Evolutionary conservation across 208 protist genomes (phyloP), one percentile per base, ranked within the genome.

Genomic region (Borovskyia barvae): DNA sequence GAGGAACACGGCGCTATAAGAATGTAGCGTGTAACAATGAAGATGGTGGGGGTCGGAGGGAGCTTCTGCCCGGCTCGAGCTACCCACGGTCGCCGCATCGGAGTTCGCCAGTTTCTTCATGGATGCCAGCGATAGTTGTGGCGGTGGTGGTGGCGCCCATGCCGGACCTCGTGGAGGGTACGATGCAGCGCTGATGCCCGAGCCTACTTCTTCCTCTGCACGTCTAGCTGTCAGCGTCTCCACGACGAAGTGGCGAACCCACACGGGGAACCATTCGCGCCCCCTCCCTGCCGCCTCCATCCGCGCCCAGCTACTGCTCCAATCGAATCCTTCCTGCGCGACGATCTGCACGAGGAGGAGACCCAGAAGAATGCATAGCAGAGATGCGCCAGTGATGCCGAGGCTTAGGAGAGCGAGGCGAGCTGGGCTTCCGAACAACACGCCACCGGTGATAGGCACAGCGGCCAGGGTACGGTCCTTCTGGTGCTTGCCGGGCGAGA

Each of bases 1-100:
- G 40, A 71, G 72, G 47, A 92, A 90, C 9, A 29, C 49, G 6
- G 69, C 62, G 53, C 85, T 93, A 66, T 86, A 93, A 28, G 24
- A 48, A 32, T 87, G 80, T 4, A 93, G 36, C 2, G 85, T 93
- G 75, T 82, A 92, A 65, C 81, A 92, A 14, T 33, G 29, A 28
- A 65, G 43, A 22, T 11, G 26, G 8, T n/a, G 11, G 0, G 37
- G 2, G 24, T 24, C 1, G 17, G 43, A 62, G 5, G 42, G 20
- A 3, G 40, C 19, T 14, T 9, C 14, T 2, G 35, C 8, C 14
- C 35, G 33, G n/a, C n/a, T n/a, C 25, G 39, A 15, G 8, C 32
- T 14, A 7, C 35, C 5, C 20, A 45, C 3, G 4, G 30, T 22
- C 17, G n/a, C 5, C 3, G 32, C 19, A 6, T 22, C 54, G 2